Evolutionary conservation across 768 basidiomycete genomes (phyloP).

Genomic region (Tylopilus felleus): DNA sequence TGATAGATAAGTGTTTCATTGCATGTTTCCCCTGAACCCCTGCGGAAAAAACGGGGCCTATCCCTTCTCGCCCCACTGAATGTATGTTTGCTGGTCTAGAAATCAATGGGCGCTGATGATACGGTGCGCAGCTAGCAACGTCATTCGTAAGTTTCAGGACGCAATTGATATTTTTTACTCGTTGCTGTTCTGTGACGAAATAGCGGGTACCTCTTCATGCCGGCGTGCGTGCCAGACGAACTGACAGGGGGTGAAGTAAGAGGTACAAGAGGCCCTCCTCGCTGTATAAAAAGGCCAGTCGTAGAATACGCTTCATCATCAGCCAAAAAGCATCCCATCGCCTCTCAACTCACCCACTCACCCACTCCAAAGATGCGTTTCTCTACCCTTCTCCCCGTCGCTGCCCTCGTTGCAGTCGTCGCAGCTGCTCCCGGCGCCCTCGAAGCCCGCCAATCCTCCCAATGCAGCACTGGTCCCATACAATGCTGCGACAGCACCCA

Average conservation of each 20-base stretch:
- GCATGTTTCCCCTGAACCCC: not conserved
- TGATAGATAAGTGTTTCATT: not conserved
- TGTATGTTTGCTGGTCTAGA: not conserved
- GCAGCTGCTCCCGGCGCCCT: conserved; percentile 8
- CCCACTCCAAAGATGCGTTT: conserved; percentile 13
- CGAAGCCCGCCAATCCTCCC: not conserved
- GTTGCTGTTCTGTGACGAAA: not conserved
- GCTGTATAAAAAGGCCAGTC: conserved; percentile 11
- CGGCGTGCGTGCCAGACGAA: not conserved
- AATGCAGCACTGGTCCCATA: conserved; percentile 7
- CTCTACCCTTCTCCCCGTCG: conserved; percentile 8
- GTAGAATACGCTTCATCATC: not conserved
- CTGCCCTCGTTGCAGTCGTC: conserved; percentile 8
- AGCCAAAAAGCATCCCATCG: not conserved
- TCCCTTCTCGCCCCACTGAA: no score
- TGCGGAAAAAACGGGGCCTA: not conserved
- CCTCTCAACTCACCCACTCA: not conserved
- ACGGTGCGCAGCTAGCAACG: not conserved
- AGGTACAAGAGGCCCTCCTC: no score
- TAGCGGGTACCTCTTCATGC: not conserved
- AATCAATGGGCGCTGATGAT: not conserved
- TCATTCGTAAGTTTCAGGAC: not conserved
- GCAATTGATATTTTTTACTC: not conserved
- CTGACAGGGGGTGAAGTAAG: not conserved
- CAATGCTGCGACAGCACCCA: conserved; percentile 9